phyloP scores from a whole-genome alignment of 78 protist species.

The Kipferlia bialata region DNA sequence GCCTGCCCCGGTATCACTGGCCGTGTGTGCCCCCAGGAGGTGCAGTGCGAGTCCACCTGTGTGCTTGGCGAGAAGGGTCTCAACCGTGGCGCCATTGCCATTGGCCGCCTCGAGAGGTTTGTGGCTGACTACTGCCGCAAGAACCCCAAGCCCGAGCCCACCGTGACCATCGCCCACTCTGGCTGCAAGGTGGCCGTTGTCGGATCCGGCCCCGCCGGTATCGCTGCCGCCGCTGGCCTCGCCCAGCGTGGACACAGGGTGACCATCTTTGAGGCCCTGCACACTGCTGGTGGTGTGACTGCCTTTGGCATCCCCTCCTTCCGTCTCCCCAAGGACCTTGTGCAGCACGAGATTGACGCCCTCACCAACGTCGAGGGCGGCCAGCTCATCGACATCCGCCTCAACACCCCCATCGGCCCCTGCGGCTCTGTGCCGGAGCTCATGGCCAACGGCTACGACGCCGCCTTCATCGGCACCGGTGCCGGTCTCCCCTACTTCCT shows the following conservation, averaged over 20 bases:
- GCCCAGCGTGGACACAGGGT: conserved; percentile 8
- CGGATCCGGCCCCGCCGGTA: conserved; percentile 26
- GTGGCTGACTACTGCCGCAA: neutral
- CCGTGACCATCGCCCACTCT: too few relatives aligned
- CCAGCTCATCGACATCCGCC: neutral
- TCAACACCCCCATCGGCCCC: neutral
- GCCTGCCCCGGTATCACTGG: neutral
- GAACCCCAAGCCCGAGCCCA: neutral
- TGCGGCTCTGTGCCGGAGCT: neutral
- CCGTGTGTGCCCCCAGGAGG: neutral
- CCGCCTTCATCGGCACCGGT: conserved; percentile 11
- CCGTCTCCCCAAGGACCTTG: neutral
- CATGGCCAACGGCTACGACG: conserved; percentile 1
- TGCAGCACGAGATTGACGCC: neutral
- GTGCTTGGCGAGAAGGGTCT: neutral
- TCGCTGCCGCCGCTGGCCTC: conserved; percentile 4
- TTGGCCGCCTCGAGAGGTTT: neutral
- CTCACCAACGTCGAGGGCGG: neutral
- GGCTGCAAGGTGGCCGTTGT: neutral
- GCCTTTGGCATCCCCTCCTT: neutral
- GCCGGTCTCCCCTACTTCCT: neutral
- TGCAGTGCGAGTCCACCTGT: neutral
- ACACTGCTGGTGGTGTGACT: neutral
- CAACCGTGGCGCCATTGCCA: neutral
- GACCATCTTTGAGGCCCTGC: neutral